phyloP scores from a whole-genome alignment of 2,329 filamentous ascomycete species.

The Diaporthe vexans region DNA sequence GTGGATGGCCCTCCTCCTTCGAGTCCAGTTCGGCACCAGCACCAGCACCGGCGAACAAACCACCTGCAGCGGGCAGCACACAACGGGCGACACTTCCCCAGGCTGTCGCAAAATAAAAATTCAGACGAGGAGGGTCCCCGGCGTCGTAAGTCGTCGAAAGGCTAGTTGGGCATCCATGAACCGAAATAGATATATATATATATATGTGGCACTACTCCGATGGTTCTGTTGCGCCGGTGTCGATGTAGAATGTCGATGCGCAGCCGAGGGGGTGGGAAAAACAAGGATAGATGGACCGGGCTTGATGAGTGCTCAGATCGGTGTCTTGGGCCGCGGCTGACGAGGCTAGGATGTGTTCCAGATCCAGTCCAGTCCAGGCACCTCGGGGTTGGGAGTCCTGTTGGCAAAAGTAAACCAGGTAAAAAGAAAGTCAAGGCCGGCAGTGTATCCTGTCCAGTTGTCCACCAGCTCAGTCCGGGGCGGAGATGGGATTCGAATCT shows the following conservation, averaged over 20 bases:
- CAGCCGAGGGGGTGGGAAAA: slow-evolving; percentile 1
- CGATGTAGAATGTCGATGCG: slow-evolving; percentile 2
- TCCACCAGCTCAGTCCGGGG: not conserved
- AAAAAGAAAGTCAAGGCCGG: not conserved
- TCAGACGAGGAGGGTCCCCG: slow-evolving; percentile 13
- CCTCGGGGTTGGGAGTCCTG: not conserved
- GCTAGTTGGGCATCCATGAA: slow-evolving; percentile 24
- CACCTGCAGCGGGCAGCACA: slow-evolving; percentile 9
- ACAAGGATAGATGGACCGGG: not conserved
- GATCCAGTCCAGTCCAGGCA: slow-evolving; percentile 21
- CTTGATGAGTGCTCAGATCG: not conserved
- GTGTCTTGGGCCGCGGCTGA: slow-evolving; percentile 7
- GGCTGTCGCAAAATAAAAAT: not conserved
- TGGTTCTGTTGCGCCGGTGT: not conserved
- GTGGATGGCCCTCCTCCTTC: slow-evolving; percentile 1
- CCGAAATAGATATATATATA: slow-evolving; percentile 4
- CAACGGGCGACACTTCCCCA: slow-evolving; percentile 13
- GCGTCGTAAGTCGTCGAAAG: slow-evolving; percentile 5
- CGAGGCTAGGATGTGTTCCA: slow-evolving; percentile 27
- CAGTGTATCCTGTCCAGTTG: not conserved
- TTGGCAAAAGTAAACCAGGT: not conserved
- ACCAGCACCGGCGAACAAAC: not conserved
- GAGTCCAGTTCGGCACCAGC: slow-evolving; percentile 2
- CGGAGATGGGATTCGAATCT: slow-evolving; percentile 14
- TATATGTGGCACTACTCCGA: not conserved